Base-by-base conservation (phyloP, 73 alveolate species). In the Symbiodinium natans region DNA sequence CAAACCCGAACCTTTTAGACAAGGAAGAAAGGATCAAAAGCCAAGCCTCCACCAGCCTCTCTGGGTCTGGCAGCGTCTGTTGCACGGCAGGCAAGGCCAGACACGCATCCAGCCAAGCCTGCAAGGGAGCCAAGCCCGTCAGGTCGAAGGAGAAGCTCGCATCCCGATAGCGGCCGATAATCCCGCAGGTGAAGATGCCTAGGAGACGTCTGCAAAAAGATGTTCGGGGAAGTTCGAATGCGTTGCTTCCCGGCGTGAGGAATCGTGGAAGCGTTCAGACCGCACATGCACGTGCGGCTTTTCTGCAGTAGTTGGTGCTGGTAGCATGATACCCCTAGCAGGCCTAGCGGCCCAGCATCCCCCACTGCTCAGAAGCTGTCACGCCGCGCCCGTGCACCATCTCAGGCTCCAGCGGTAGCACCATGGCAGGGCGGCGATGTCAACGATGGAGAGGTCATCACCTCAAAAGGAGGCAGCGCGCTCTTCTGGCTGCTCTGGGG, bases 181-280 rank as follows among this genome's bases (percentile, higher is more conserved):
- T 63, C 19, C 80, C 80, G 33, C 80, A 63, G 15, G 80, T 63
- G 80, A 63, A 63, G 80, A 63, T 63, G 36, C 80, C 80, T 63
- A 0, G 27, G 75, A 56, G 59, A 46, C 59, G 25, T 46, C 59
- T 46, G 59, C 9, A 13, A 46, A 46, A 0, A 46, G 59, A 19
- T 46, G 9, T 21, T 13, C 59, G 59, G n/a, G n/a, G n/a, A n/a
- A n/a, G n/a, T n/a, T n/a, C n/a, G n/a, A n/a, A n/a, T n/a, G n/a
- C n/a, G n/a, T n/a, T n/a, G n/a, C n/a, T n/a, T n/a, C n/a, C n/a
- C n/a, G n/a, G n/a, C n/a, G n/a, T n/a, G n/a, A n/a, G n/a, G n/a
- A n/a, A n/a, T n/a, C n/a, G n/a, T n/a, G n/a, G n/a, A n/a, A n/a
- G n/a, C n/a, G n/a, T n/a, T n/a, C n/a, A n/a, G n/a, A n/a, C n/a